These are phyloP conservation scores for Calonectria naviculata DNA, from an alignment of 2,329 filamentous ascomycete genomes.

Conservation along the genomic window DNA sequence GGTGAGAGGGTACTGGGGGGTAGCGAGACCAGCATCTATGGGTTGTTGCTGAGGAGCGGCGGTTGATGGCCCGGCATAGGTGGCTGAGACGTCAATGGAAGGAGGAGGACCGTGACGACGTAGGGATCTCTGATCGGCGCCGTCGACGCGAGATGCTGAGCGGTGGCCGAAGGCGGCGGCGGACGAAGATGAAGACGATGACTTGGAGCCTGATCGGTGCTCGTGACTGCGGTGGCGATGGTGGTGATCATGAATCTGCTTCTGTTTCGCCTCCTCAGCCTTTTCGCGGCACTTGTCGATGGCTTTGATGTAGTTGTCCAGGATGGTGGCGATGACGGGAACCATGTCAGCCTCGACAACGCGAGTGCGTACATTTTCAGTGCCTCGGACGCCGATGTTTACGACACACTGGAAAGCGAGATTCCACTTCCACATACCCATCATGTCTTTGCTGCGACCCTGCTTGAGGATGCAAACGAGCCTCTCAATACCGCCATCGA, in stretches of 20 bases:
- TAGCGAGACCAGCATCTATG: conserved; percentile 36
- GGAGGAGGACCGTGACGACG: conserved; percentile 87
- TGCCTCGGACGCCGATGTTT: conserved; percentile 97
- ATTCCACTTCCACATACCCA: conserved; percentile 99
- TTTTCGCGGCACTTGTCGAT: conserved; percentile 92
- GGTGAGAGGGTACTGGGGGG: conserved; percentile 35
- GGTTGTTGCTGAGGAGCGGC: conserved; percentile 37
- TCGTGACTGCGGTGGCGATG: conserved; percentile 62
- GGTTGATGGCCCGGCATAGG: conserved; percentile 52
- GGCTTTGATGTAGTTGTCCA: conserved; percentile 98
- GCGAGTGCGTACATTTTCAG: conserved; percentile 91
- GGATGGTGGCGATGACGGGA: conserved; percentile 96
- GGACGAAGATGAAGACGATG: conserved; percentile 49
- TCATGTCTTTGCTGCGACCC: conserved; percentile 96
- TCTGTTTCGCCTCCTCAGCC: conserved; percentile 83
- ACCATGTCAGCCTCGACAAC: conserved; percentile 99
- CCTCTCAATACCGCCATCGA: conserved; percentile 97
- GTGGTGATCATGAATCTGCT: conserved; percentile 67
- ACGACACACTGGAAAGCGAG: conserved; percentile 98
- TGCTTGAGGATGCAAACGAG: conserved; percentile 98
- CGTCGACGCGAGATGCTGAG: conserved; percentile 61
- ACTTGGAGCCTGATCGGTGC: conserved; percentile 59
- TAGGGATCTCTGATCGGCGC: conserved; percentile 69
- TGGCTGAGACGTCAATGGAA: conserved; percentile 65
- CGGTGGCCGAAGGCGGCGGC: conserved; percentile 60